Percentiles rank a stretch among this genome's conserved stretches.
Evolutionary conservation across 306 rosid genomes (phyloP).

Genomic region (Luffa acutangula): DNA sequence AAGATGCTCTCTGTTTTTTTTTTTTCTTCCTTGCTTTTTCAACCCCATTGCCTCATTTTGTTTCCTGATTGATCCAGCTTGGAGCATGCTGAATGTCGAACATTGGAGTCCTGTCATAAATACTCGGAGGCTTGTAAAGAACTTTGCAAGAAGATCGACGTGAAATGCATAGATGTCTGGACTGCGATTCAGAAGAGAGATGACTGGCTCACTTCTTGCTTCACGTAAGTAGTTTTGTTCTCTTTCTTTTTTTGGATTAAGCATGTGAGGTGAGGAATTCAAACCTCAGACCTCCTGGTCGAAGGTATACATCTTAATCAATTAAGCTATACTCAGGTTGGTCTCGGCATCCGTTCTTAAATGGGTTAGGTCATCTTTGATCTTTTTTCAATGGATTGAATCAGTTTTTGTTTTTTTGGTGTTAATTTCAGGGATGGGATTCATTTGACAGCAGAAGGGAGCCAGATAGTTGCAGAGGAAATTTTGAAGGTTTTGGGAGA

Average conservation of each 20-base stretch:
- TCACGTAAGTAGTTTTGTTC: constrained; percentile 25
- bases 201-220: constrained; percentile 43
- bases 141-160: constrained; percentile 41
- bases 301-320: not conserved
- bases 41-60: not conserved
- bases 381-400: not conserved
- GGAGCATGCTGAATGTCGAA: constrained; percentile 1
- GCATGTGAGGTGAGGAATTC: not conserved
- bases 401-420: not conserved
- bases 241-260: not conserved
- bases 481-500: constrained; percentile 39
- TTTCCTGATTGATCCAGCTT: not conserved
- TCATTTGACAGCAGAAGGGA: constrained; percentile 55
- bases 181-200: constrained; percentile 37
- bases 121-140: constrained; percentile 74
- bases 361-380: not conserved
- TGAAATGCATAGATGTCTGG: constrained; percentile 49
- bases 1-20: not conserved
- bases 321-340: not conserved
- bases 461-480: constrained; percentile 53
- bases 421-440: constrained; percentile 57
- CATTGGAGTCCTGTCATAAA: constrained; percentile 35
- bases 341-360: not conserved
- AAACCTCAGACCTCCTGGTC: not conserved
- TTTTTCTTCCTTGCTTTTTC: not conserved